Base-by-base conservation (phyloP, 2,329 filamentous ascomycete genomes). In the Bipolaris oryzae region DNA sequence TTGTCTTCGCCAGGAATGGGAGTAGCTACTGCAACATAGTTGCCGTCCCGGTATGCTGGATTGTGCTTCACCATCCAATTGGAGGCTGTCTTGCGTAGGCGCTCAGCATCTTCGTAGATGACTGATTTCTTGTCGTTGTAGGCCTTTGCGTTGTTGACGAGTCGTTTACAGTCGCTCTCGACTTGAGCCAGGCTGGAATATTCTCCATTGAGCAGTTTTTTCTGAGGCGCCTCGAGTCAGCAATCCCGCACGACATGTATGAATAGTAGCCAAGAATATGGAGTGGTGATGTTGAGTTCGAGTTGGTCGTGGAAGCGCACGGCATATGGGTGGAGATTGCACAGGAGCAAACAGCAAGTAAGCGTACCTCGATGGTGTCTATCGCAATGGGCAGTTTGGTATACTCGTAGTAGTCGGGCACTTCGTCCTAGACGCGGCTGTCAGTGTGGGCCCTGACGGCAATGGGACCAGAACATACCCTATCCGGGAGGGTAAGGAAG, bases 11-110 rank as follows among this genome's bases (percentile, higher is more conserved):
- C 80, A 0, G 89, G 89, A 15, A 93, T 81, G 0, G 91, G 90
- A 1, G 91, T 92, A 5, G 91, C 85, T 43, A 89, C 82, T 5
- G 90, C 89, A 58, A 85, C 83, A 70, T 96, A 95, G 44, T 55
- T 69, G 15, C 82, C 80, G 62, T 85, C 78, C 60, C 86, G 85
- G 75, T 96, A 96, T 15, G 90, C 91, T 13, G 92, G 92, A 68
- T 96, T 96, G 66, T 89, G 84, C 74, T 90, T 90, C 53, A 88
- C 89, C 92, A 96, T 96, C 74, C 87, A 92, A 69, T 93, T 94
- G 74, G 90, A 93, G 38, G 94, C 83, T 3, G 91, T 88, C 77
- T 96, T 96, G 44, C 92, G 85, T 43, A 96, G 85, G 46, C 91
- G 87, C 76, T 96, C 92, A 7, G 92, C 91, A 78, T 96, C 92